phyloP scores from a whole-genome alignment of 208 protist species.

The Trypanosoma lewisi region DNA sequence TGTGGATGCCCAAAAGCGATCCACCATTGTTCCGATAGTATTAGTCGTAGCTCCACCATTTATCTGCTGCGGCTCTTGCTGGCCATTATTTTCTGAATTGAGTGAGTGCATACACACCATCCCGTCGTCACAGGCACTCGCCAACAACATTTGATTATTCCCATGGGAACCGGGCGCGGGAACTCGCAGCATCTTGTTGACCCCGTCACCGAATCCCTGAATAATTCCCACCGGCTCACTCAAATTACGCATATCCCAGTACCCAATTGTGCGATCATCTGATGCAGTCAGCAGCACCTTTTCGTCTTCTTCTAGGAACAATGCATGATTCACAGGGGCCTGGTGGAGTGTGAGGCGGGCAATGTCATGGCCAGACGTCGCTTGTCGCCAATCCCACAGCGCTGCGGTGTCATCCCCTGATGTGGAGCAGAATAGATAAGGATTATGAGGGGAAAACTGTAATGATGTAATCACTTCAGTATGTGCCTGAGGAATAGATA shows the following conservation, averaged over 20 bases:
- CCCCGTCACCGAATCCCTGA: slow-evolving; percentile 62
- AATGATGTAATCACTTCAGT: slow-evolving; percentile 76
- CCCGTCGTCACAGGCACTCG: slow-evolving; percentile 83
- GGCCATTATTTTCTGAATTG: not conserved
- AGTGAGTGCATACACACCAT: slow-evolving; percentile 74
- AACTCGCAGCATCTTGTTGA: slow-evolving; percentile 80
- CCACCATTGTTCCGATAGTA: slow-evolving; percentile 41
- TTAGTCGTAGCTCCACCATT: not conserved
- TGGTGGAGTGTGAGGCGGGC: slow-evolving; percentile 43
- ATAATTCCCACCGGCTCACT: slow-evolving; percentile 40
- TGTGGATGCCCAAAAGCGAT: slow-evolving; percentile 68
- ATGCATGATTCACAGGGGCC: slow-evolving; percentile 71
- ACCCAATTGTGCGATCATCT: slow-evolving; percentile 71
- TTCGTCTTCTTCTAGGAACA: slow-evolving; percentile 48
- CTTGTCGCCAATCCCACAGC: slow-evolving; percentile 59
- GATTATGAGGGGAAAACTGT: slow-evolving; percentile 50
- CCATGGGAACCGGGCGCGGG: slow-evolving; percentile 11
- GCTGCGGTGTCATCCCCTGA: slow-evolving; percentile 81
- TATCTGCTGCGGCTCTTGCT: not conserved
- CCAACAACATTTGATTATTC: slow-evolving; percentile 23
- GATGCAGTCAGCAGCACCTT: slow-evolving; percentile 60
- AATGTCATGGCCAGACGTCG: slow-evolving; percentile 26
- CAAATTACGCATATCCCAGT: slow-evolving; percentile 66
- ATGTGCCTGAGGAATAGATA: slow-evolving; percentile 55
- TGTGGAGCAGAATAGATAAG: slow-evolving; percentile 64